Evolutionary conservation across 768 basidiomycete species (phyloP), one percentile per base, ranked within the genome.

Genomic region (Ephemerocybe angulata): DNA sequence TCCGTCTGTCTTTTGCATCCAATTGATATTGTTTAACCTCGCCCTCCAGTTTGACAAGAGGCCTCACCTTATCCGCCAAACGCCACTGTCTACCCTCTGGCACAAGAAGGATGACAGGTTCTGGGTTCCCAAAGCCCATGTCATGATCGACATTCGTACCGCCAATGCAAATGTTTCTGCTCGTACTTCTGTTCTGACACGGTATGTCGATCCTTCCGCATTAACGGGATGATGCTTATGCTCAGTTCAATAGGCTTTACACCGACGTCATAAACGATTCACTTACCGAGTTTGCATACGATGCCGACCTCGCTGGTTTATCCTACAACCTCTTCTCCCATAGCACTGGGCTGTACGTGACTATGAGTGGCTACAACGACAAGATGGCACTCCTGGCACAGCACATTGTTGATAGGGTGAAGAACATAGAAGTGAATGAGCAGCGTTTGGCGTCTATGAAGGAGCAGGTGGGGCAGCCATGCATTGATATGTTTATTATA

Each of bases 41-140:
- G 8, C 10, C n/a, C 47, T 47, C 24, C 42, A 37, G 22, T 19
- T 40, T 31, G 56, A 5, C 63, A 83, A 80, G 56, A 80, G 89
- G 12, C 95, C 96, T 3, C 74, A 80, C 56, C 79, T 94, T 56
- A 81, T 98, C 53, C 75, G 82, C 29, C 81, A 94, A 68, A 89
- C 85, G 0, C 72, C 81, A 0, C 62, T 87, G 25, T 88, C 87
- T 3, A 79, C 85, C 12, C 72, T 98, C 3, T 99, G 96, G 95
- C 84, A 94, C 72, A 99, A 99, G 76, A 94, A 94, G 66, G 97
- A 99, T 67, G 96, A 99, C 68, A 82, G 78, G 57, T 99, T 97
- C 75, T 96, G 93, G 89, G 84, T 96, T 10, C 97, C 97, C 0
- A 92, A 90, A 65, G 93, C 93, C 2, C 80, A 83, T 58, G 79